Base-by-base conservation (phyloP, 2,329 filamentous ascomycete species). In the Colletotrichum acutatum region DNA sequence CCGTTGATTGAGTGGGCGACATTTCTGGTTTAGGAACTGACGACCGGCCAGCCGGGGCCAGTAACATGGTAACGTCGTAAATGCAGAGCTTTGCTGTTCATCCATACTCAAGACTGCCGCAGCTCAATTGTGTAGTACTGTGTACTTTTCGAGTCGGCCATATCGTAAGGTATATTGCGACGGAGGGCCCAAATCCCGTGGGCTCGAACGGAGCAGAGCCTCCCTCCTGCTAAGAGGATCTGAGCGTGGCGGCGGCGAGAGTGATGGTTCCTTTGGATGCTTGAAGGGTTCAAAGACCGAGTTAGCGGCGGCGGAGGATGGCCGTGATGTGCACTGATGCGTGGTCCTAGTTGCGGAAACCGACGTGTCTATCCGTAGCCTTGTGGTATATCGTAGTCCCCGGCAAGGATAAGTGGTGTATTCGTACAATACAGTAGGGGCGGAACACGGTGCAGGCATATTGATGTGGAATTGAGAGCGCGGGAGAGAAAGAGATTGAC, bases 1-100 rank as follows among this genome's bases (percentile, higher is more conserved):
- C 9, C 19, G 16, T 49, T 49, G 42, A 8, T 49, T 49, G 54
- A 69, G 34, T 19, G 57, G 42, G 66, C 58, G 37, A 54, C n/a
- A 60, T 64, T 24, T 65, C 32, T 49, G 19, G 8, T 19, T 69
- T 59, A 22, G 62, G 59, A 34, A 37, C 59, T 57, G 58, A 46
- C 30, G 61, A 32, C 42, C 42, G 49, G 28, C 59, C 28, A 30
- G 19, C 28, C 24, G 66, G 53, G 28, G 26, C 24, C 22, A 12
- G 8, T 62, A 30, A 14, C 34, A 56, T 14, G 37, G 57, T 26
- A 68, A 58, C 34, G 30, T 71, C 64, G 57, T 62, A 46, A 65
- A 60, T 34, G 63, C 32, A 26, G 54, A 62, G 46, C 12, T 12
- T 65, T 52, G 42, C n/a, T 53, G 62, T 8, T 32, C 58, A 34